Conservation (phyloP, 768 basidiomycete genomes). For the Rossbeevera mucosa region DNA sequence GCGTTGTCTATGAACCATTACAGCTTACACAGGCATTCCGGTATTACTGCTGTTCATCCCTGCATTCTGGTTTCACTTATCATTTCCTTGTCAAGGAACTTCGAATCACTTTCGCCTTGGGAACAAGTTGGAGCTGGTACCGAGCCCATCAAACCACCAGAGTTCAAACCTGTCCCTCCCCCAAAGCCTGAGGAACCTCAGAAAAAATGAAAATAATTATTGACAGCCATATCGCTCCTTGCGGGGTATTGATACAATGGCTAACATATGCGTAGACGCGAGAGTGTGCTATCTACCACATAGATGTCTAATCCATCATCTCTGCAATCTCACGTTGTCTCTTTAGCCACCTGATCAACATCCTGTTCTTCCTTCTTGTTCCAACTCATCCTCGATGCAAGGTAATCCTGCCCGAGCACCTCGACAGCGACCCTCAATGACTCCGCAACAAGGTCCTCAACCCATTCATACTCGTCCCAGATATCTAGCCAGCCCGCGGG, state of each 20-base stretch:
- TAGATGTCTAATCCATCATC: constrained; percentile 1
- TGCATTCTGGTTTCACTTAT: background rate
- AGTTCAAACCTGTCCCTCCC: constrained; percentile 71
- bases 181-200: constrained; percentile 69
- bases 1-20: constrained; percentile 95
- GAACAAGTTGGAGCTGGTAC: constrained; percentile 82
- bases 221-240: background rate
- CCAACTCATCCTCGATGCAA: constrained; percentile 86
- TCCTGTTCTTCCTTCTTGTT: constrained; percentile 30
- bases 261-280: constrained; percentile 10
- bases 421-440: constrained; percentile 80
- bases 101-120: constrained; percentile 91
- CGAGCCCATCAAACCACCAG: constrained; percentile 54
- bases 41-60: constrained; percentile 37
- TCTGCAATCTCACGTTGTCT: constrained; percentile 8
- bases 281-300: constrained; percentile 6
- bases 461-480: constrained; percentile 94
- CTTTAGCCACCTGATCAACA: constrained; percentile 8
- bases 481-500: constrained; percentile 83
- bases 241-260: constrained; percentile 12
- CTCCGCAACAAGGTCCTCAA: constrained; percentile 92
- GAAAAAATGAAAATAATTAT: constrained; percentile 57
- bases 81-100: constrained; percentile 57
- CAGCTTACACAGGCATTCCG: constrained; percentile 98
- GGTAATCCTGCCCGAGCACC: constrained; percentile 88